Percentiles rank a stretch among this genome's conserved stretches.
Conservation (phyloP, 2,329 filamentous ascomycete species). For the Mycosphaerella sp. region DNA sequence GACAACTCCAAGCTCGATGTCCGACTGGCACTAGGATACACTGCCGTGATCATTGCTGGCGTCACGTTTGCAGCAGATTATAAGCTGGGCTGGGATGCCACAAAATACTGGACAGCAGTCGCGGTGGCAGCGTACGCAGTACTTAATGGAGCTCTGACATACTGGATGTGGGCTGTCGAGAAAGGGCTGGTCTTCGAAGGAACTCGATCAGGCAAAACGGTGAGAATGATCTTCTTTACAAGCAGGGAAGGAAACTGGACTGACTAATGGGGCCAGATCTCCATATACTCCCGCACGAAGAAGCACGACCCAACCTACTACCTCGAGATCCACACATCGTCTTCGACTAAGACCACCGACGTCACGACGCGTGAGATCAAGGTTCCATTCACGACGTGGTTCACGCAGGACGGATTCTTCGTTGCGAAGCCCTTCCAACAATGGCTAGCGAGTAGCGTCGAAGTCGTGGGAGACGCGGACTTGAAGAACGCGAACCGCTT, state of each 20-base stretch:
- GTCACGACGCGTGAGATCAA: conserved; percentile 46
- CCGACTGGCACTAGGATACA: conserved; percentile 75
- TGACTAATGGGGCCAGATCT: conserved; percentile 52
- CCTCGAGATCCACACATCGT: conserved; percentile 52
- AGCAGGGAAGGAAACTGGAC: conserved; percentile 57
- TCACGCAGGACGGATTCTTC: conserved; percentile 65
- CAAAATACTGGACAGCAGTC: conserved; percentile 70
- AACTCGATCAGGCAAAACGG: conserved; percentile 60
- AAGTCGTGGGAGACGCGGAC: conserved; percentile 60
- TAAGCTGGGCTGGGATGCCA: conserved; percentile 79
- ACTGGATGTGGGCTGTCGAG: conserved; percentile 82
- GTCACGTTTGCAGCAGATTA: conserved; percentile 89
- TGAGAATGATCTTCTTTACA: conserved; percentile 33
- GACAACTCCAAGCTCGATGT: conserved; percentile 75
- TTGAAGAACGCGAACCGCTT: conserved; percentile 47
- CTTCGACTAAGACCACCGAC: conserved; percentile 16
- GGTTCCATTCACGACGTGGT: conserved; percentile 68
- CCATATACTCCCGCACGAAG: conserved; percentile 63
- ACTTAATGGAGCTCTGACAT: conserved; percentile 70
- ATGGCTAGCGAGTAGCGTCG: conserved; percentile 63
- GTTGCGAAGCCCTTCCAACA: conserved; percentile 71
- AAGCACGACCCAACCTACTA: conserved; percentile 81
- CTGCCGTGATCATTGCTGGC: conserved; percentile 70
- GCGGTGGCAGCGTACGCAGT: conserved; percentile 75
- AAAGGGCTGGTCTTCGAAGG: conserved; percentile 77